A percentile compares a stretch with the other conserved stretches of the same genome.
These are phyloP conservation scores for Coemansia sp. DNA, from an alignment of 192 early-diverging fungal species.

Conservation along the genomic window DNA sequence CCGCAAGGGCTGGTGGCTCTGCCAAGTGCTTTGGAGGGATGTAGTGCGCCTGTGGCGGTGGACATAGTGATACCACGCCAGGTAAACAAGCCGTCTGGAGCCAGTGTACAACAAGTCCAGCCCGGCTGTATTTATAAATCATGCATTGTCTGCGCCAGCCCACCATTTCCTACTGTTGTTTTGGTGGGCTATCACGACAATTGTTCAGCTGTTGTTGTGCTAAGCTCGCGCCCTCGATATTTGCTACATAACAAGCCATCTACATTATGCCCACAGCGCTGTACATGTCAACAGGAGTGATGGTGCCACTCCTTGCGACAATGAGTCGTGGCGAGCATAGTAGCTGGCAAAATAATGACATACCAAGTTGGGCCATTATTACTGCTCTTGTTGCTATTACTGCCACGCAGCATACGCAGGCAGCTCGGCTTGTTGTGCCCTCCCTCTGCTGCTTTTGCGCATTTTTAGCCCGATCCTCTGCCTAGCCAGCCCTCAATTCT, in stretches of 20 bases:
- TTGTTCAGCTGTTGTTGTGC: constrained; percentile 2
- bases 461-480: background rate
- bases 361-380: constrained; percentile 2
- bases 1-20: background rate
- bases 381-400: constrained; percentile 5
- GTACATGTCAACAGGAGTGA: constrained; percentile 2
- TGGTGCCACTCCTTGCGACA: constrained; percentile 6
- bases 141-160: background rate
- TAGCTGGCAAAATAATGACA: background rate
- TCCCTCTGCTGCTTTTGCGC: background rate
- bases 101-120: background rate
- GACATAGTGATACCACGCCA: background rate
- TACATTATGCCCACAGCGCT: constrained; percentile 1
- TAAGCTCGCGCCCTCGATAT: background rate
- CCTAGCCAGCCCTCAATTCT: background rate
- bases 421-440: background rate
- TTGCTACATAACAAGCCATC: background rate
- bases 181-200: constrained; percentile 2
- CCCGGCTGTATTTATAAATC: background rate
- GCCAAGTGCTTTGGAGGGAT: background rate
- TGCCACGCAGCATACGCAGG: background rate
- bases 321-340: background rate
- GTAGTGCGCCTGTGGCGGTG: too few species aligned
- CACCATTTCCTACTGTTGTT: constrained; percentile 5
- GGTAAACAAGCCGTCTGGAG: background rate